These are phyloP conservation scores for Mallotus japonicus DNA, from an alignment of 441 rosid species.

Conservation along the genomic window DNA sequence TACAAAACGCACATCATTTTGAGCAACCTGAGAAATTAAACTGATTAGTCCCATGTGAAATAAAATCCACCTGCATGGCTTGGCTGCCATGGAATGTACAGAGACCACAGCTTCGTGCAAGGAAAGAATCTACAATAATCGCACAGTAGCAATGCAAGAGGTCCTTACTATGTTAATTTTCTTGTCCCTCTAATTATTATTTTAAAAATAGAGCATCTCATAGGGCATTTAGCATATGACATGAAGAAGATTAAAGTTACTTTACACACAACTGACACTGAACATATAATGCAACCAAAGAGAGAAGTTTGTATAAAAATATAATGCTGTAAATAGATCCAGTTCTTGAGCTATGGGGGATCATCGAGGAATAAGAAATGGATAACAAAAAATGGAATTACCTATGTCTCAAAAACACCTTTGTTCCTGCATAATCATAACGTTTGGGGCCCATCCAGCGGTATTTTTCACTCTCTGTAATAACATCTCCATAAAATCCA, in stretches of 20 bases:
- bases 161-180: neutral
- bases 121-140: neutral
- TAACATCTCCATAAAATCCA: conserved; percentile 97
- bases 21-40: neutral
- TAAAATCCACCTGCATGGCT: neutral
- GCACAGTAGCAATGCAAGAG: neutral
- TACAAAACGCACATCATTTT: neutral
- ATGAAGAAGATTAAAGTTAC: neutral
- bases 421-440: conserved; percentile 94
- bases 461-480: conserved; percentile 84
- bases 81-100: neutral
- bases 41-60: neutral
- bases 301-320: neutral
- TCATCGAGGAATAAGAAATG: neutral
- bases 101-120: neutral
- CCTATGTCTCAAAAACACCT: conserved; percentile 87
- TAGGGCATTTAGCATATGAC: neutral
- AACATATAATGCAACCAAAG: neutral
- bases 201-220: neutral
- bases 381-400: conserved; percentile 18
- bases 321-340: neutral
- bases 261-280: neutral
- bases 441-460: conserved; percentile 99
- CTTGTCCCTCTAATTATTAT: neutral
- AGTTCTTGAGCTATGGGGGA: neutral